Evolutionary conservation across 2,329 filamentous ascomycete species (phyloP).

Genomic region (Cephalotrichum gorgonifer): DNA sequence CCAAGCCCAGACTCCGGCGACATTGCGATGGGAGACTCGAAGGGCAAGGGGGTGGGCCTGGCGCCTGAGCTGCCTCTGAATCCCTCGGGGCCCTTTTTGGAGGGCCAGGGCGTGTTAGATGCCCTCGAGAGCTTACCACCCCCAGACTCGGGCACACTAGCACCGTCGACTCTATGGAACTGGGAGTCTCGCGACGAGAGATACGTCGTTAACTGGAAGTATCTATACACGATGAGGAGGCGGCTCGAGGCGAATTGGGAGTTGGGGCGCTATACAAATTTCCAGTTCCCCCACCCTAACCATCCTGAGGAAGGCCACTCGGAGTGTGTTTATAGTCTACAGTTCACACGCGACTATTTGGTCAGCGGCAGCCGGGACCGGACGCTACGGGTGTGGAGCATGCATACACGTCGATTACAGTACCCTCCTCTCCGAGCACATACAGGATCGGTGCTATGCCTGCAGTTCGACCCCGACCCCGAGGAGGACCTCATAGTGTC

Average conservation of each 20-base stretch:
- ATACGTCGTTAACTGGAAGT: constrained; percentile 79
- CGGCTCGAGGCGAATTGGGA: constrained; percentile 88
- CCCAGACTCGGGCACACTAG: neutral
- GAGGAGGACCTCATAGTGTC: constrained; percentile 90
- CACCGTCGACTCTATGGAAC: constrained; percentile 26
- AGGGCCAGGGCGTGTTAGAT: neutral
- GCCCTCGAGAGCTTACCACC: neutral
- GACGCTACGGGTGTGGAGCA: constrained; percentile 81
- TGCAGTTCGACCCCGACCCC: constrained; percentile 86
- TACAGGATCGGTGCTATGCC: constrained; percentile 76
- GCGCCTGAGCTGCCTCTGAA: neutral
- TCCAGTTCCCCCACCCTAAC: constrained; percentile 79
- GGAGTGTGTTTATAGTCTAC: constrained; percentile 92
- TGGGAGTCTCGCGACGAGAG: constrained; percentile 36
- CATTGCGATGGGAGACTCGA: neutral
- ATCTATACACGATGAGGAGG: constrained; percentile 80
- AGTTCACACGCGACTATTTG: constrained; percentile 75
- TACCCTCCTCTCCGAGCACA: constrained; percentile 68
- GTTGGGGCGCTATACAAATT: constrained; percentile 69
- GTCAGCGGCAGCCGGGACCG: constrained; percentile 90
- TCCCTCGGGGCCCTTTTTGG: neutral
- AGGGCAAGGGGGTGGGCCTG: neutral
- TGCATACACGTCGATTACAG: constrained; percentile 69
- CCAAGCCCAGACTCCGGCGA: neutral
- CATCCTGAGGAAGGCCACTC: constrained; percentile 73